phyloP scores from a whole-genome alignment of 305 asterid species.

The Striga hermonthica region DNA sequence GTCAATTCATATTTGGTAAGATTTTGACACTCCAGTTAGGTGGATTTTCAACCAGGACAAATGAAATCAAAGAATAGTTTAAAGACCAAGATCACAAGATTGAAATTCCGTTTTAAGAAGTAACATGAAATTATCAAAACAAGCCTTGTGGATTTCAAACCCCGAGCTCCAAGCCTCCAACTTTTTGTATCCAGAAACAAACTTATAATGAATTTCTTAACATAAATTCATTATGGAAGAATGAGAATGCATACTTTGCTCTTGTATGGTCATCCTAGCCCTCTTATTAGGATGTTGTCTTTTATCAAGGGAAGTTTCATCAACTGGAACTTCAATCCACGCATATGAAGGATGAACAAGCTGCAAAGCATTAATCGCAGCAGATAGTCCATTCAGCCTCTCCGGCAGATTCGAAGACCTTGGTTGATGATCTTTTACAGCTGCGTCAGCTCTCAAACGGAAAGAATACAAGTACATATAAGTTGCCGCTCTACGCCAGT shows the following conservation, averaged over 20 bases:
- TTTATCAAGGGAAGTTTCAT: constrained; percentile 43
- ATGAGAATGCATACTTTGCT: constrained; percentile 45
- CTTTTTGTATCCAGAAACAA: constrained; percentile 18
- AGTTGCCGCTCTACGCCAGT: constrained; percentile 95
- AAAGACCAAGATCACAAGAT: neutral
- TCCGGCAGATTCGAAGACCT: constrained; percentile 73
- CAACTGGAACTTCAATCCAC: constrained; percentile 74
- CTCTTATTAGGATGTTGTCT: constrained; percentile 73
- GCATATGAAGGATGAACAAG: constrained; percentile 92
- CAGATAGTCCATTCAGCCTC: constrained; percentile 79
- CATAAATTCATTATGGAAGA: constrained; percentile 23
- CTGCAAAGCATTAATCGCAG: constrained; percentile 89
- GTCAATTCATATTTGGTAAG: constrained; percentile 9
- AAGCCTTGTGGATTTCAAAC: constrained; percentile 16
- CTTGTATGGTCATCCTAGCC: constrained; percentile 67
- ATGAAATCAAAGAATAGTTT: constrained; percentile 20
- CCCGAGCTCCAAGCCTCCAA: constrained; percentile 11
- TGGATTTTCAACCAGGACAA: constrained; percentile 19
- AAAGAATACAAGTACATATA: constrained; percentile 67
- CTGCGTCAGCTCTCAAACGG: constrained; percentile 67
- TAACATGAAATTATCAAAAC: constrained; percentile 13
- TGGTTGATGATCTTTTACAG: constrained; percentile 56
- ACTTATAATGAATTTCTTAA: constrained; percentile 16
- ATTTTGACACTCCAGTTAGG: constrained; percentile 8
- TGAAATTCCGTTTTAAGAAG: constrained; percentile 10